Percentiles rank a stretch among this genome's conserved stretches.
These are phyloP conservation scores for Colletotrichum sp. DNA, from an alignment of 2,329 filamentous ascomycete genomes.

Conservation along the genomic window DNA sequence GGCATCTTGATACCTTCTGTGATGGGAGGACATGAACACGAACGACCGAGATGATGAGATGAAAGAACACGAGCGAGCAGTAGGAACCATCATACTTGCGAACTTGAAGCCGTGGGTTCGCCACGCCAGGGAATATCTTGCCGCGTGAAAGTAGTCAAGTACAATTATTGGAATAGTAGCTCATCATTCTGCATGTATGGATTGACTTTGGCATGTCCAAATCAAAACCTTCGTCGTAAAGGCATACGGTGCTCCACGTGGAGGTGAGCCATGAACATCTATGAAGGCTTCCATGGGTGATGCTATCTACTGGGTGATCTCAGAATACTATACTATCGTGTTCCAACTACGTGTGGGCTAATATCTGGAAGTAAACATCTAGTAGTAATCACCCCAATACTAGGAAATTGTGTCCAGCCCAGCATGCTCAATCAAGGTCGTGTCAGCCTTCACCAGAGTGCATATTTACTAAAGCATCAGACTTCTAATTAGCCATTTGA, in stretches of 20 bases:
- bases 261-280: background rate
- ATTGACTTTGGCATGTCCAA: background rate
- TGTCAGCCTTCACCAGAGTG: too few relatives aligned
- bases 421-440: too few relatives aligned
- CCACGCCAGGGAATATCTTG: background rate
- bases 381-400: background rate
- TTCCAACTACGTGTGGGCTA: background rate
- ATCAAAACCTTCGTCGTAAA: background rate
- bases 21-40: background rate
- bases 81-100: background rate
- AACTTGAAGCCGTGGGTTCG: background rate
- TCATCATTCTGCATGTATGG: background rate
- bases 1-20: background rate
- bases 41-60: background rate
- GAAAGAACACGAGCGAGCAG: background rate
- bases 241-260: background rate
- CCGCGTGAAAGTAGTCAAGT: background rate
- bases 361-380: background rate
- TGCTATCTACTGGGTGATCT: background rate
- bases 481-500: too few relatives aligned
- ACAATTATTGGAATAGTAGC: background rate
- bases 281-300: background rate
- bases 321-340: background rate
- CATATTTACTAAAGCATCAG: too few relatives aligned
- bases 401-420: background rate